Conservation (phyloP, 2,329 filamentous ascomycete species). For the Parascedosporium putredinis region DNA sequence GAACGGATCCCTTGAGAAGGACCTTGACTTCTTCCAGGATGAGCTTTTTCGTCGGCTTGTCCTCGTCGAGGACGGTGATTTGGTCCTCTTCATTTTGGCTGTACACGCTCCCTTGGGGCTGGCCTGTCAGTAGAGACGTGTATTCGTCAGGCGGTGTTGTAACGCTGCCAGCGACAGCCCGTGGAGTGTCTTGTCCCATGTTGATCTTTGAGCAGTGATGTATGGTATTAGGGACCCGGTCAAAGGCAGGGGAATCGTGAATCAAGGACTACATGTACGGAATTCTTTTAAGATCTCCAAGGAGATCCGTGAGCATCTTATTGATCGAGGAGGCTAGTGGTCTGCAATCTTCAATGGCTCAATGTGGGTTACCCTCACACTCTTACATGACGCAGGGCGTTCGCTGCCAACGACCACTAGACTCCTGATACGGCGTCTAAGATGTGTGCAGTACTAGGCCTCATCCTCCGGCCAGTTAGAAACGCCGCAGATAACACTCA, state of each 20-base stretch:
- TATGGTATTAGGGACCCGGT: no score
- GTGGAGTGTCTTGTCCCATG: not conserved
- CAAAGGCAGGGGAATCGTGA: no score
- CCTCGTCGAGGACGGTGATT: not conserved
- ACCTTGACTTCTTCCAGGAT: slow-evolving; percentile 48
- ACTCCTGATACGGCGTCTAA: not conserved
- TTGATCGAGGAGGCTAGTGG: no score
- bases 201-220: not conserved
- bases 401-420: not conserved
- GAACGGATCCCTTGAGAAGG: slow-evolving; percentile 58
- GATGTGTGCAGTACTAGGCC: not conserved
- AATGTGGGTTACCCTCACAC: no score
- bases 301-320: no score
- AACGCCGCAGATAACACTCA: no score
- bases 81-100: not conserved
- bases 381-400: no score
- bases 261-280: no score
- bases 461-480: no score
- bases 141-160: not conserved
- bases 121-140: not conserved
- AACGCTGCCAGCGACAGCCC: not conserved
- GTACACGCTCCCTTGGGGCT: not conserved
- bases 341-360: no score
- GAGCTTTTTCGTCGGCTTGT: not conserved
- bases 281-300: no score